Base-by-base conservation (phyloP, 192 early-diverging fungal species). In the Umbelopsis vinacea region DNA sequence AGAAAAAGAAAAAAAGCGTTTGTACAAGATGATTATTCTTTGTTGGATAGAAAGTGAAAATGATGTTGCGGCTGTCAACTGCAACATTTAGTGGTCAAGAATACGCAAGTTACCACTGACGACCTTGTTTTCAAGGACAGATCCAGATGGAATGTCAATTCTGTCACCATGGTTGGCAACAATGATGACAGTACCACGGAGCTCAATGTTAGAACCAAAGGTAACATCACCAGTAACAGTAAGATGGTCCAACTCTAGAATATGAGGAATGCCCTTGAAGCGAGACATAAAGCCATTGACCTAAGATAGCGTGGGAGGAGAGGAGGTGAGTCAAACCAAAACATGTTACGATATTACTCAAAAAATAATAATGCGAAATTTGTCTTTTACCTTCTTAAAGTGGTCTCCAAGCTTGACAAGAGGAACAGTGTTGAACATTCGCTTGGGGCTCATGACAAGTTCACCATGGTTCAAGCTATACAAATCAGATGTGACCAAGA, bases 181-280 rank as follows among this genome's bases (percentile, higher is more conserved):
- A 81, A 99, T 98, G 63, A 99, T 99, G 45, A 99, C 98, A 7
- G 98, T 98, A 55, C 97, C 93, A 74, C 89, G 86, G 17, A 99
- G 84, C 10, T 93, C 86, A 40, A 98, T 96, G 72, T 94, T 90
- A 35, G 91, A 84, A 45, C 98, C 97, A 80, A 99, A 99, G n/a
- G 91, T 92, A 21, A 99, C 98, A 82, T 98, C 97, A 26, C 98
- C 98, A 6, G 97, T 98, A 6, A 99, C 98, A 1, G 98, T 98
- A 68, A 99, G 79, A 76, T 99, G 98, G 79, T 99, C 98, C 15
- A 99, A 87, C 74, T 98, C 96, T 0, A 99, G 86, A 73, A 99
- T 99, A 78, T 97, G 91, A 46, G 98, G 98, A 47, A 92, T 92
- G 45, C 87, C 90, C 82, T 95, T 91, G 88, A 99, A 99, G 15